Evolutionary conservation across 2,329 filamentous ascomycete genomes (phyloP), one percentile per base, ranked within the genome.

Genomic region (Pseudogymnoascus pannorum): DNA sequence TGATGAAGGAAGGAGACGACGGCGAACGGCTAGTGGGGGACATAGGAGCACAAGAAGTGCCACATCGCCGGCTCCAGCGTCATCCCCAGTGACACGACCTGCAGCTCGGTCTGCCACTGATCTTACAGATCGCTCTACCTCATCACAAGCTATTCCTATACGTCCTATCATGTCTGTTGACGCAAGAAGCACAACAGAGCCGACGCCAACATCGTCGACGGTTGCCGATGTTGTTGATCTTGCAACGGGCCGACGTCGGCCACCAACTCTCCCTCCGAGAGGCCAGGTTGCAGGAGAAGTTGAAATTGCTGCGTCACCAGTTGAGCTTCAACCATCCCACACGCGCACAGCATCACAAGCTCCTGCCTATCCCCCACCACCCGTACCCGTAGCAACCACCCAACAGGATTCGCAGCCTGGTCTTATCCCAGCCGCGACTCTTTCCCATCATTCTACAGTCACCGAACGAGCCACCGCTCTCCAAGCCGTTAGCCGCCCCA

Each of bases 71-170:
- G 67, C 75, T 16, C 74, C 75, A 58, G 72, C 76, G 2, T 71
- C 77, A 40, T 69, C 76, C 26, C 76, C 62, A 8, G 62, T 81
- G 11, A 69, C 75, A 24, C 75, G 78, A 59, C 79, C 81, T 42
- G 80, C 83, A 11, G 77, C 82, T 20, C 81, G 82, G 20, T 90
- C 88, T 16, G 82, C 86, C 54, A 88, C 84, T 1, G 88, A 92
- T 68, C 75, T 91, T 7, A 73, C 75, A 2, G 64, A 77, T 4
- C 76, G 78, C 42, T 72, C 78, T 62, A 64, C 64, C 22, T 67
- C 69, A 60, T 60, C 64, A 22, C 62, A 66, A 33, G 42, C 64
- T 8, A 29, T 62, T 58, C 36, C 60, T 59, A 58, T 58, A 12
- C 68, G 69, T n/a, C 66, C 70, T 18, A 40, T 59, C 22, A 60